Evolutionary conservation across 768 basidiomycete species (phyloP), one percentile per base, ranked within the genome.

Genomic region (Leucocoprinus sp.): DNA sequence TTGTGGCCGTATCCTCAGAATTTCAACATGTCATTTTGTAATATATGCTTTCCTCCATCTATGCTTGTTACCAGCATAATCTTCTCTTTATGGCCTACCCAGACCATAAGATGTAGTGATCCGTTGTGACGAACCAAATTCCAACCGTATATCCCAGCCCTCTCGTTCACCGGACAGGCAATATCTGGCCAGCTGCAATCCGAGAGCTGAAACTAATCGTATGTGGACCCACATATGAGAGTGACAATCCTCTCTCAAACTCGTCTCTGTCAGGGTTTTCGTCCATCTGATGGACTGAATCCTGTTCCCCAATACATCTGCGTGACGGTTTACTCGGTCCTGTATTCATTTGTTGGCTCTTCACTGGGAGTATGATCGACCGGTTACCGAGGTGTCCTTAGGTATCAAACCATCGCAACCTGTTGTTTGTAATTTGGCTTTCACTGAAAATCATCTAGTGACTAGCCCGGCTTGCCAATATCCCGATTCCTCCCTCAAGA

Each of bases 241-340:
- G 26, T 27, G 26, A 27, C 26, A 27, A 11, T 11, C 26, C 11
- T 5, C 26, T 27, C 26, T 27, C 26, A 27, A 11, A 27, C 26
- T 5, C 26, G 26, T 27, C 11, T 27, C 26, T 11, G 11, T 27
- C 26, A 27, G 26, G 26, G 27, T 22, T 12, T 8, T 41, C 26
- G 9, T 41, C 39, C 26, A 28, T 28, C 39, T 28, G 27, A 27
- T 27, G 11, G 26, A 11, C 26, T 27, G 34, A 14, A 31, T 31
- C 9, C 28, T 18, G 41, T 18, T 24, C 35, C 24, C 28, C 23
- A 33, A 37, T 14, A 36, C 36, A 24, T 34, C 36, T 37, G 19
- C 24, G 2, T 18, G n/a, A 27, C 28, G 35, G 18, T 45, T 28
- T 45, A 36, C 43, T 37, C 43, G 43, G 43, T 31, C 28, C 41